These are phyloP conservation scores for Heteromeles arbutifolia DNA, from an alignment of 306 rosid genomes.

Conservation along the genomic window DNA sequence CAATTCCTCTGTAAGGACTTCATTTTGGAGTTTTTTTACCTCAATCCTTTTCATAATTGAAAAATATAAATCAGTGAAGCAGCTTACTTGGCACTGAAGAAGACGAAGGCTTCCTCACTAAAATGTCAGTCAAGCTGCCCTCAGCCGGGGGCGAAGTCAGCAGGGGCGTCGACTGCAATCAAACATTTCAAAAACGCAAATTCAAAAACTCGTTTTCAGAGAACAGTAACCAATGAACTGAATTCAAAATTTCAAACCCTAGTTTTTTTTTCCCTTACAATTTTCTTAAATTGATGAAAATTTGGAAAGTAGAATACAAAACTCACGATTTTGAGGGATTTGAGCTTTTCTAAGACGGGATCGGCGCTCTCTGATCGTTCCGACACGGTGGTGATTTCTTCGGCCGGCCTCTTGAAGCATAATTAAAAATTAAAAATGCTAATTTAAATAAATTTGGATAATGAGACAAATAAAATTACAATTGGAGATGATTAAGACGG, in stretches of 20 bases:
- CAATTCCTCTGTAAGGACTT: background rate
- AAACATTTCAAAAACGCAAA: constrained; percentile 2
- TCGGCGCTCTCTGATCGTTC: constrained; percentile 58
- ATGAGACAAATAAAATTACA: background rate
- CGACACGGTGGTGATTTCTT: constrained; percentile 76
- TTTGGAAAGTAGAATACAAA: background rate
- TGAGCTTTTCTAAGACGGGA: constrained; percentile 63
- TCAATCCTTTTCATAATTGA: background rate
- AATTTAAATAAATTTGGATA: background rate
- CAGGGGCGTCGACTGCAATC: constrained; percentile 68
- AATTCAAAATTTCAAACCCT: constrained; percentile 3
- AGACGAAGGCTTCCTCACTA: constrained; percentile 74
- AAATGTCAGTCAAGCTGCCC: constrained; percentile 78
- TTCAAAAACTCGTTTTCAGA: background rate
- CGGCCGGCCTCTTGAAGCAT: constrained; percentile 38
- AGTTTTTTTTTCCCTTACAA: background rate
- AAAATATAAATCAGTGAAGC: background rate
- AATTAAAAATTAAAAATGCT: background rate
- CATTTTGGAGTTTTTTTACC: background rate
- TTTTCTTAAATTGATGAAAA: background rate
- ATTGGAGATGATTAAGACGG: background rate
- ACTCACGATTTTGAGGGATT: constrained; percentile 66
- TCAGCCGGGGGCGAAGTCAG: constrained; percentile 68
- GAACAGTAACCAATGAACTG: background rate
- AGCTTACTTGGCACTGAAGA: constrained; percentile 53